Base-by-base conservation (phyloP, 306 rosid genomes). In the Cercis canadensis region DNA sequence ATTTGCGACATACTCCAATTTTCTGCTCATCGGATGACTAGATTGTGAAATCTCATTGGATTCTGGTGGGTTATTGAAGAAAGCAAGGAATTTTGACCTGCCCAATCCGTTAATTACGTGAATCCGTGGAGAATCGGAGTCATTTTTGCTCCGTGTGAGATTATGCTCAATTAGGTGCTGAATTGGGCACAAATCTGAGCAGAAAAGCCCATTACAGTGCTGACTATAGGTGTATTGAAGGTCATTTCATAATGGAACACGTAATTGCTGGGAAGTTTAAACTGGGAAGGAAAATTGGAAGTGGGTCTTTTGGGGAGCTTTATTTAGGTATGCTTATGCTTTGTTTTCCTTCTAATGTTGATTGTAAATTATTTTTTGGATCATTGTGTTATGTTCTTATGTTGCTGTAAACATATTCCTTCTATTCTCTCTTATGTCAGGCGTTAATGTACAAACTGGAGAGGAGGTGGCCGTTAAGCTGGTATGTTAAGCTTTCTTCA, bases 381-480 rank as follows among this genome's bases (percentile, higher is more conserved):
- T 11, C 64, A 47, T 75, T 31, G 57, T 69, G 57, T 36, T 70
- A 31, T 21, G 10, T 36, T 55, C 21, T 47, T 57, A 19, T 62
- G 29, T 72, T 70, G 59, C 4, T 64, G 8, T 46, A 32, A 74
- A 47, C 40, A 65, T 69, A 46, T 57, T 62, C 15, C 5, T 66
- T 61, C 29, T 65, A 4, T 81, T 72, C 11, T 70, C 60, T 61
- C 34, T 74, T 65, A 33, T 81, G 67, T 71, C 64, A 95, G 99
- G 83, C 72, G 86, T 95, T 64, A 95, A 95, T 81, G 78, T 95
- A 66, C 97, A 92, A 81, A 87, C 93, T 60, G 99, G 96, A 65
- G 99, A 95, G 83, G 99, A 95, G 88, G 99, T 92, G 67, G 99
- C 99, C 71, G 90, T 92, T 65, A 95, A 95, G 89, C 89, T 95